A percentile compares a stretch with the other conserved stretches of the same genome.
Conservation (phyloP, 345 rosid species). For the Citrus hindsii region DNA sequence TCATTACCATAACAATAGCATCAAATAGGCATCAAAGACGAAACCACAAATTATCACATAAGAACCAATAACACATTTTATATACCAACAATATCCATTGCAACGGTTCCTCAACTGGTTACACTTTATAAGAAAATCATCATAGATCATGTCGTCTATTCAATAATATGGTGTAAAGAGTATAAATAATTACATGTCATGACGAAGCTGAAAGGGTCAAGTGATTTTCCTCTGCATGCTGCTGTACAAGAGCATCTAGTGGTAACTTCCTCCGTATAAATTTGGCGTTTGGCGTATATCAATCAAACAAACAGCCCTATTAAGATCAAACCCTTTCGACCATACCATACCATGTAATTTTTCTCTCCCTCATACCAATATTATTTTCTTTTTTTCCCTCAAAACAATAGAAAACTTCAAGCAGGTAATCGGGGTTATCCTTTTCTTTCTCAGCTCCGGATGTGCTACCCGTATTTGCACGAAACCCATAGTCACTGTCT, state of each 20-base stretch:
- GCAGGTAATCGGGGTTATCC: constrained; percentile 46
- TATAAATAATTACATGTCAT: constrained; percentile 48
- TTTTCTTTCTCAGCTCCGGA: constrained; percentile 49
- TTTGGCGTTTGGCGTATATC: constrained; percentile 10
- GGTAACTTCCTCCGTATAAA: constrained; percentile 12
- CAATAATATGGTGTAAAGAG: constrained; percentile 16
- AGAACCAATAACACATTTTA: constrained; percentile 10
- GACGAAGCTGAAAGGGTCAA: constrained; percentile 46
- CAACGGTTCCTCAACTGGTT: not conserved
- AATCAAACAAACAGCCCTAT: not conserved
- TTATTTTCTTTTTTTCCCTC: constrained; percentile 1
- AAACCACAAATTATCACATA: not conserved
- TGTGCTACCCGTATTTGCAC: constrained; percentile 37
- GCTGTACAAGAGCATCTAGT: constrained; percentile 29
- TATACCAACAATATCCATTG: constrained; percentile 9
- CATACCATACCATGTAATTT: constrained; percentile 45
- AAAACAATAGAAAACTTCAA: constrained; percentile 30
- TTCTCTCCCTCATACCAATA: constrained; percentile 29
- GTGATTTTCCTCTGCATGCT: constrained; percentile 13
- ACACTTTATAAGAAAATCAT: not conserved
- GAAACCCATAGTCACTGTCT: constrained; percentile 25
- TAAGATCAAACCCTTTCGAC: constrained; percentile 37
- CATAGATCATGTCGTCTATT: not conserved
- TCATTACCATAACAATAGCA: no score
- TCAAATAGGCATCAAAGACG: not conserved